Base-by-base conservation (phyloP, 2,329 filamentous ascomycete species). In the Coniochaeta sp. region DNA sequence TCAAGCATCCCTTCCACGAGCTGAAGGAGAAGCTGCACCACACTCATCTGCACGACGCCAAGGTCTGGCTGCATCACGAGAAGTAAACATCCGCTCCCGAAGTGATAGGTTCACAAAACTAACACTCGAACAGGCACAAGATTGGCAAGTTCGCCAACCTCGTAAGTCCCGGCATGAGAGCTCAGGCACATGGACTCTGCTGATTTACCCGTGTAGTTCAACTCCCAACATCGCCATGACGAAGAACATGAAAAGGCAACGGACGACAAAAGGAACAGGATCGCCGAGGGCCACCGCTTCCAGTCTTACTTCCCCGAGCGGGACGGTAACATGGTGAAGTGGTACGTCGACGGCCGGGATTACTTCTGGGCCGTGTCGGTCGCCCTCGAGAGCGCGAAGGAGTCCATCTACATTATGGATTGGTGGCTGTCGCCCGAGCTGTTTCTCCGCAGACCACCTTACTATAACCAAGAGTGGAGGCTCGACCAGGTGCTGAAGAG, bases 401-500 rank as follows among this genome's bases (percentile, higher is more conserved):
- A 97, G 70, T 86, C 87, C 45, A 96, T 99, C 60, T 99, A 97
- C 68, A 95, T 99, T 58, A 87, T 79, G 54, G 94, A 97, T 64
- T 99, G 92, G 94, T 97, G 94, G 94, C 74, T 97, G 13, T 95
- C 89, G 3, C 94, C 89, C 0, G 89, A 94, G 68, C 71, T 94
- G 56, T 95, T 92, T 69, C 69, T 99, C 56, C 83, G 94, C 32
- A 80, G 94, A 18, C 91, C 94, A 1, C 89, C 94, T 0, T 86
- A 86, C 58, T 79, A 78, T 63, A 87, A 91, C 58, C 89, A 95
- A 65, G 81, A 96, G 69, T 96, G 86, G 81, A 81, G 92, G 10
- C 71, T 99, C 16, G 94, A 99, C 67, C 83, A 89, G 55, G 73
- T 95, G 12, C 72, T 99, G 53, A 97, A 96, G 73, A 81, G 90